These are phyloP conservation scores for Macadamia tetraphylla DNA, from an alignment of 164 flowering plant genomes.

Conservation along the genomic window DNA sequence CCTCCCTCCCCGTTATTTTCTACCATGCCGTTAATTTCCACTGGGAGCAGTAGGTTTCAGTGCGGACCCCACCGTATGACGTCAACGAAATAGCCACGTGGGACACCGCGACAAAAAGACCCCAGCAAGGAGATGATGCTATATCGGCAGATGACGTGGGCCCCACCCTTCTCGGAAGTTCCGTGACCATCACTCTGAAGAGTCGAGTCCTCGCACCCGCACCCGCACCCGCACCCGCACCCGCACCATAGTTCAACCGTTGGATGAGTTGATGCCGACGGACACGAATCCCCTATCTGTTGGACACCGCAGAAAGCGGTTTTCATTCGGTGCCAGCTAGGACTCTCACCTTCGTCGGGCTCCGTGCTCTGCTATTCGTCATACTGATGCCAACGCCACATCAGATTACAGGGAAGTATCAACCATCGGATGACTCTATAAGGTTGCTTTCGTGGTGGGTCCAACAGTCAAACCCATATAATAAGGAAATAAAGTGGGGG, in stretches of 20 bases:
- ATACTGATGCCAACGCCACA: not conserved
- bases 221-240: too few relatives aligned
- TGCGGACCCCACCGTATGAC: too few relatives aligned
- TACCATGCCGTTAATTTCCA: too few relatives aligned
- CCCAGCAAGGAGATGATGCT: too few relatives aligned
- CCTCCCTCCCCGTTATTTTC: too few relatives aligned
- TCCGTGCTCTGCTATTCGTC: not conserved
- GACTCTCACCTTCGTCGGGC: not conserved
- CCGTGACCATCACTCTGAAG: conserved; percentile 18
- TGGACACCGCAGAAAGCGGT: not conserved
- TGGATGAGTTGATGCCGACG: not conserved
- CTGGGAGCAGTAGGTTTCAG: too few relatives aligned
- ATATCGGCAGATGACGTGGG: not conserved
- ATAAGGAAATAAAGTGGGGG: too few relatives aligned
- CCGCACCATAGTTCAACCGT: not conserved
- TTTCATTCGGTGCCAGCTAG: not conserved
- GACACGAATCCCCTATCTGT: not conserved
- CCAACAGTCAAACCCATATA: not conserved
- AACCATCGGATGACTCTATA: not conserved
- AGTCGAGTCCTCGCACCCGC: not conserved
- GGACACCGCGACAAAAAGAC: too few relatives aligned
- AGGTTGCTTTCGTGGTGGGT: not conserved
- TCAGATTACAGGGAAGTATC: not conserved
- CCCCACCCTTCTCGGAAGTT: conserved; percentile 13
- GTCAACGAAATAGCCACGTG: too few relatives aligned